These are phyloP conservation scores for Malus sieversii DNA, from an alignment of 306 rosid genomes.

Conservation along the genomic window DNA sequence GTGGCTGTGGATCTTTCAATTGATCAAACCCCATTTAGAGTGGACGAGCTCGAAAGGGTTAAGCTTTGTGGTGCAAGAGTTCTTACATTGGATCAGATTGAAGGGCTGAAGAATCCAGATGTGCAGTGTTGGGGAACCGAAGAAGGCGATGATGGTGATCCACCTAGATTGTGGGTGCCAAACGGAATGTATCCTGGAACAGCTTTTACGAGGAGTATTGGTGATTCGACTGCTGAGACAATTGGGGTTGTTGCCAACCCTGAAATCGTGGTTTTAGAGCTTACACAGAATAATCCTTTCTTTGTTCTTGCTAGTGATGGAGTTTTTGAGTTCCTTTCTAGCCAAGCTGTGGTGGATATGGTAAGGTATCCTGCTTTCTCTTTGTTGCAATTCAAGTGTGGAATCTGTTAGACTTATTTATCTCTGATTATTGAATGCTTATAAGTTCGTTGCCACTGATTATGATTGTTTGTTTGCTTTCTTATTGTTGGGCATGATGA, in stretches of 20 bases:
- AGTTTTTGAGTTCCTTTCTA: slow-evolving; percentile 93
- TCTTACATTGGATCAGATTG: slow-evolving; percentile 95
- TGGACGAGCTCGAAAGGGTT: slow-evolving; percentile 78
- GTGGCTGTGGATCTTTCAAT: slow-evolving; percentile 88
- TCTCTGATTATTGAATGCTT: not conserved
- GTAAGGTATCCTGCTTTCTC: slow-evolving; percentile 34
- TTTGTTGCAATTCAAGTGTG: slow-evolving; percentile 10
- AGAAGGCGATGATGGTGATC: slow-evolving; percentile 95
- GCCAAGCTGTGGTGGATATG: slow-evolving; percentile 94
- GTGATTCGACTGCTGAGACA: slow-evolving; percentile 88
- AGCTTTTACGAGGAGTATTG: slow-evolving; percentile 89
- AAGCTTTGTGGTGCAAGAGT: slow-evolving; percentile 95
- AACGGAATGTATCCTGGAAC: slow-evolving; percentile 99
- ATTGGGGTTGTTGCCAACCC: slow-evolving; percentile 97
- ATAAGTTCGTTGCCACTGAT: not conserved
- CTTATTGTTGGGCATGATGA: not conserved
- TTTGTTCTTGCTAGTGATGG: slow-evolving; percentile 97
- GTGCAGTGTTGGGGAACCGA: slow-evolving; percentile 93
- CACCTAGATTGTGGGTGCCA: slow-evolving; percentile 93
- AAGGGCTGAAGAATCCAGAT: slow-evolving; percentile 88
- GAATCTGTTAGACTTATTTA: not conserved
- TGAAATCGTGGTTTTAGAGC: slow-evolving; percentile 84
- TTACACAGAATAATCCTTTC: slow-evolving; percentile 74
- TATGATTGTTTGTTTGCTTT: not conserved
- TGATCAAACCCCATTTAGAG: slow-evolving; percentile 84